phyloP scores from a whole-genome alignment of 2,329 filamentous ascomycete species.

The Graphilbum sp. region DNA sequence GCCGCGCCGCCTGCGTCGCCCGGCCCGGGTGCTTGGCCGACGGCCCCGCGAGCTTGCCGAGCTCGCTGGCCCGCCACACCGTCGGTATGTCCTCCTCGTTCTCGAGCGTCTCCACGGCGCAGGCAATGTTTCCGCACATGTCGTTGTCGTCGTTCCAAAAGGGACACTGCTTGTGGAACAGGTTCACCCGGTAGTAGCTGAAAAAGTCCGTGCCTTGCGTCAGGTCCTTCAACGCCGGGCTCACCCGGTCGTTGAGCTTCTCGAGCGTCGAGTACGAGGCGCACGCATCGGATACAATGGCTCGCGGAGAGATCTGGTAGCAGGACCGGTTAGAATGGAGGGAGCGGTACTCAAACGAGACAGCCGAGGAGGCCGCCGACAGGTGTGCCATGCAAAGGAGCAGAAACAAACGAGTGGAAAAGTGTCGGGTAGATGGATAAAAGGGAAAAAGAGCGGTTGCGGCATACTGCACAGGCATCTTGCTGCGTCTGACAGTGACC shows the following conservation, averaged over 20 bases:
- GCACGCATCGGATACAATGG: slow-evolving; percentile 87
- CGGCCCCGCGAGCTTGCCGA: slow-evolving; percentile 84
- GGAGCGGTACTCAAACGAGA: background rate
- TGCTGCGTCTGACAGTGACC: slow-evolving; percentile 27
- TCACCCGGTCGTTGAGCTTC: slow-evolving; percentile 58
- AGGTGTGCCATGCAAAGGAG: slow-evolving; percentile 1
- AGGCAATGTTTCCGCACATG: slow-evolving; percentile 94
- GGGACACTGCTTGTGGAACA: slow-evolving; percentile 87
- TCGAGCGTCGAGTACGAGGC: slow-evolving; percentile 88
- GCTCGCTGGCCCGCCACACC: slow-evolving; percentile 80
- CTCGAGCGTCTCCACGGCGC: slow-evolving; percentile 85
- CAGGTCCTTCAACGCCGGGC: slow-evolving; percentile 62
- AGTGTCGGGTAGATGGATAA: slow-evolving; percentile 1
- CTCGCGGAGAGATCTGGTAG: slow-evolving; percentile 64
- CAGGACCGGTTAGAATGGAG: slow-evolving; percentile 7
- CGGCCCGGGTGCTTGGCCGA: slow-evolving; percentile 77
- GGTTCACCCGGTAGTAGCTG: slow-evolving; percentile 87
- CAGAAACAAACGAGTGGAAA: slow-evolving; percentile 4
- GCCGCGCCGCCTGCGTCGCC: slow-evolving; percentile 53
- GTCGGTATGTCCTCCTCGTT: slow-evolving; percentile 86
- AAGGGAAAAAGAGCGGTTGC: slow-evolving; percentile 8
- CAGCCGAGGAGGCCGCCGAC: background rate
- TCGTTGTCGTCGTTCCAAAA: slow-evolving; percentile 91
- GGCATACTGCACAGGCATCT: slow-evolving; percentile 38
- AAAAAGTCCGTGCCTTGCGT: slow-evolving; percentile 91